Evolutionary conservation across 2,329 filamentous ascomycete species (phyloP).

Genomic region (Nannizzia gypsea): DNA sequence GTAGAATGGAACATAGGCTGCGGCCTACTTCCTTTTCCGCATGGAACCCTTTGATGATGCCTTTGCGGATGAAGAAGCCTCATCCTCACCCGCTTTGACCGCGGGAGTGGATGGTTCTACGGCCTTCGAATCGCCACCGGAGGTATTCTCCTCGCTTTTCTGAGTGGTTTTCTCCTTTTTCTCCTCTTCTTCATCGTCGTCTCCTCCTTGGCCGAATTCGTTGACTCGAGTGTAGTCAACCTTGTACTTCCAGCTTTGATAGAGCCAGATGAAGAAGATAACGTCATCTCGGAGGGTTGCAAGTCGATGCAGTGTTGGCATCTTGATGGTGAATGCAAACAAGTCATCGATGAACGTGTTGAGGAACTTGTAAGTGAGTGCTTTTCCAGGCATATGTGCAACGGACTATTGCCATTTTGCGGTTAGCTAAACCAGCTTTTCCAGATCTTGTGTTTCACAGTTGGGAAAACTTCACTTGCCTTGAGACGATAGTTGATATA

Average conservation of each 20-base stretch:
- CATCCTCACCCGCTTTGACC: not conserved
- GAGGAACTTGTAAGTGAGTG: slow-evolving; percentile 96
- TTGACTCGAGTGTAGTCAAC: slow-evolving; percentile 87
- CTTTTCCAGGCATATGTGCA: slow-evolving; percentile 91
- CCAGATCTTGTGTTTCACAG: not conserved
- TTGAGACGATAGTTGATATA: slow-evolving; percentile 99
- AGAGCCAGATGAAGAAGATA: slow-evolving; percentile 96
- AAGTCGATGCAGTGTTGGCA: slow-evolving; percentile 85
- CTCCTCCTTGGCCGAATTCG: slow-evolving; percentile 96
- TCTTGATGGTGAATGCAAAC: slow-evolving; percentile 98
- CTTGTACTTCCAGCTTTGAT: slow-evolving; percentile 87
- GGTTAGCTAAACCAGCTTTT: slow-evolving; percentile 4
- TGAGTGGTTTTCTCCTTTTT: slow-evolving; percentile 27
- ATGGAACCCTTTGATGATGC: slow-evolving; percentile 7
- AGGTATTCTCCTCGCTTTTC: slow-evolving; percentile 8
- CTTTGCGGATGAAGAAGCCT: slow-evolving; percentile 4
- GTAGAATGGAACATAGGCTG: not conserved
- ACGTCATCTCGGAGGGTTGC: slow-evolving; percentile 89
- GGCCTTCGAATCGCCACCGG: slow-evolving; percentile 8
- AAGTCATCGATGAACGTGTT: slow-evolving; percentile 99
- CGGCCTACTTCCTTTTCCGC: slow-evolving; percentile 13
- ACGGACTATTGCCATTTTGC: slow-evolving; percentile 43
- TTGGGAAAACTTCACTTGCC: slow-evolving; percentile 32
- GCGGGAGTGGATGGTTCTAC: slow-evolving; percentile 10
- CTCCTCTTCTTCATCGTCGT: slow-evolving; percentile 57